Conservation (phyloP, 1,284 basidiomycete genomes). For the Austroboletus olivaceoglutinosus region DNA sequence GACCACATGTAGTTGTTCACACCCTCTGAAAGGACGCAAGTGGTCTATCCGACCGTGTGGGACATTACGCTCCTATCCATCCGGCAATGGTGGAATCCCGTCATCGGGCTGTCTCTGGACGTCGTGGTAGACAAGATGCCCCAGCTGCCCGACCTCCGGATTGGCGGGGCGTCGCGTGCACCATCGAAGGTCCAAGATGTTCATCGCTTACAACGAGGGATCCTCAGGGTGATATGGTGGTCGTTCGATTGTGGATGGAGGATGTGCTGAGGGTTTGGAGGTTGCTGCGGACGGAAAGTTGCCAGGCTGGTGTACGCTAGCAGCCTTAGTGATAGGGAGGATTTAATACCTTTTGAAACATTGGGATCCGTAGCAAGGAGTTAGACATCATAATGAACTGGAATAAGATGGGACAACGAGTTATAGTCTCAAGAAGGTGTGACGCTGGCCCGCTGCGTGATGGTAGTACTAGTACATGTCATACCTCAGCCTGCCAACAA, state of each 20-base stretch:
- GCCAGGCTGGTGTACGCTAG: conserved; percentile 19
- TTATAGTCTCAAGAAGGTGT: too few species aligned
- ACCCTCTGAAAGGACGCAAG: conserved; percentile 12
- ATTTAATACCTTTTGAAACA: too few species aligned
- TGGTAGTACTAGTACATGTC: too few species aligned
- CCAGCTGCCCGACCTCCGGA: conserved; percentile 14
- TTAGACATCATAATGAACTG: too few species aligned
- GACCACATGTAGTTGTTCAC: conserved; percentile 16
- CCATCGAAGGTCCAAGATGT: conserved; percentile 18
- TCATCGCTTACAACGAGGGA: neutral
- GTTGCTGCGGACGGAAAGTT: conserved; percentile 21
- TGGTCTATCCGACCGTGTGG: conserved; percentile 13
- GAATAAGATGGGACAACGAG: too few species aligned
- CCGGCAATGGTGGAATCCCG: conserved; percentile 15
- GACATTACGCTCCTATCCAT: conserved; percentile 18
- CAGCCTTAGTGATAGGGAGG: too few species aligned
- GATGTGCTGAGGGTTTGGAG: conserved; percentile 23
- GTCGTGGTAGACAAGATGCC: conserved; percentile 17
- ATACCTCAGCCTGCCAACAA: too few species aligned
- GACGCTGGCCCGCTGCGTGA: too few species aligned
- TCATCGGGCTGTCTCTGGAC: conserved; percentile 24
- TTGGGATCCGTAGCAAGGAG: too few species aligned
- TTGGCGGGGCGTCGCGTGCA: conserved; percentile 27
- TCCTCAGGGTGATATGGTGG: neutral
- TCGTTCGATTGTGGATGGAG: conserved; percentile 20